Evolutionary conservation across 345 rosid genomes (phyloP).

Genomic region (Syzygium aromaticum): DNA sequence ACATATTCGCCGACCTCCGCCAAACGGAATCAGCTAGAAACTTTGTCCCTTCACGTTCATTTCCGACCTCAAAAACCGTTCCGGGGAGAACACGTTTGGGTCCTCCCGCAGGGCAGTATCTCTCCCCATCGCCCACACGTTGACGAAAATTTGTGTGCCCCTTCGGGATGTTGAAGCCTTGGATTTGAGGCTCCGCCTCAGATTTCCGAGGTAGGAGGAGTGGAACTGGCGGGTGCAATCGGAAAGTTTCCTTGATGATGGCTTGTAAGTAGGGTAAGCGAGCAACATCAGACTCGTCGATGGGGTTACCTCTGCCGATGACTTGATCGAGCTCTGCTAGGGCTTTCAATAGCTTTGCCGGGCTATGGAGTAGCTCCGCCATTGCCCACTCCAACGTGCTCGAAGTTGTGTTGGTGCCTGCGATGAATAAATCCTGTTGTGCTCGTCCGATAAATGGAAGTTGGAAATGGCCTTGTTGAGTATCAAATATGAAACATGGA

Average conservation of each 20-base stretch:
- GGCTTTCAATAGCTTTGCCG: conserved; percentile 19
- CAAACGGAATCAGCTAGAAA: conserved; percentile 30
- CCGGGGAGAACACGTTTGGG: conserved; percentile 20
- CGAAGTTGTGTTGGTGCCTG: conserved; percentile 37
- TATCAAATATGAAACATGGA: too few relatives aligned
- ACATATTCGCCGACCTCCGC: conserved; percentile 34
- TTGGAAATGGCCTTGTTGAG: too few relatives aligned
- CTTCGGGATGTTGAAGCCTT: conserved; percentile 24
- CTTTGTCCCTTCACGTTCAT: conserved; percentile 20
- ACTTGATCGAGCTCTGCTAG: conserved; percentile 15
- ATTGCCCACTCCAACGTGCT: conserved; percentile 52
- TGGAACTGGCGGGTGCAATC: conserved; percentile 34
- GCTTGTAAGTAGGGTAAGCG: conserved; percentile 35
- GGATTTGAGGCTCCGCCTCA: conserved; percentile 9
- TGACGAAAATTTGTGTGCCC: conserved; percentile 31
- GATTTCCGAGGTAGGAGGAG: conserved; percentile 29
- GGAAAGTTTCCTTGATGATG: conserved; percentile 35
- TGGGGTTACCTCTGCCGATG: conserved; percentile 14
- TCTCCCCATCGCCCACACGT: conserved; percentile 41
- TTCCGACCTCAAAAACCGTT: conserved; percentile 27
- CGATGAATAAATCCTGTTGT: conserved; percentile 24
- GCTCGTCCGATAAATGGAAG: neutral
- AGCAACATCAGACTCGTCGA: conserved; percentile 22
- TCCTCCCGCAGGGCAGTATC: conserved; percentile 24
- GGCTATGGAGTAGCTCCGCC: conserved; percentile 32